A percentile compares a stretch with the other conserved stretches of the same genome.
These are phyloP conservation scores for Graphiopsis chlorocephala DNA, from an alignment of 2,329 filamentous ascomycete species.

Conservation along the genomic window DNA sequence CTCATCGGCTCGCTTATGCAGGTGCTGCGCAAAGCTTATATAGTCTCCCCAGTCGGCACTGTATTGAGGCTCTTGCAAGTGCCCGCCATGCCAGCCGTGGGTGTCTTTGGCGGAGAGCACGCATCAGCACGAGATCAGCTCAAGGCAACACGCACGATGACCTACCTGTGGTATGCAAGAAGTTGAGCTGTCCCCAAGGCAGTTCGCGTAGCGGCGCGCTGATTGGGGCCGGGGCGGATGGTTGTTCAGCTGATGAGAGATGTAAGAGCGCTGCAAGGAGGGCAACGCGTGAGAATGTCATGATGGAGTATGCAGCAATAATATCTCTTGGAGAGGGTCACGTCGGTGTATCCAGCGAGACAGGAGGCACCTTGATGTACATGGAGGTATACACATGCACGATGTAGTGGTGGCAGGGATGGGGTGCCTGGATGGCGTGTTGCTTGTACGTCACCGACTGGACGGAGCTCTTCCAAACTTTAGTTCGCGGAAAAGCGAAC, in stretches of 20 bases:
- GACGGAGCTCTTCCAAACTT: neutral
- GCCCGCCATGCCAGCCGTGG: slow-evolving; percentile 92
- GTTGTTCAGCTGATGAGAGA: slow-evolving; percentile 57
- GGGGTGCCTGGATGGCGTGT: neutral
- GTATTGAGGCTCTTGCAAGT: slow-evolving; percentile 89
- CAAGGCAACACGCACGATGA: neutral
- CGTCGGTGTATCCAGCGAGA: neutral
- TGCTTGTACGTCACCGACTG: neutral
- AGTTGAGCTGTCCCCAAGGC: slow-evolving; percentile 92
- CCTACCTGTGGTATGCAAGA: slow-evolving; percentile 72
- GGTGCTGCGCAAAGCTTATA: slow-evolving; percentile 82
- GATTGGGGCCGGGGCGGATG: slow-evolving; percentile 73
- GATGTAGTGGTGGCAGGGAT: neutral
- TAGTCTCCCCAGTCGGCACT: slow-evolving; percentile 98
- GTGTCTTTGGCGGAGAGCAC: slow-evolving; percentile 53
- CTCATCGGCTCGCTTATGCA: slow-evolving; percentile 74
- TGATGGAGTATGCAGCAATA: slow-evolving; percentile 2
- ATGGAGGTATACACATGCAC: neutral
- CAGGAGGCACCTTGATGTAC: slow-evolving; percentile 9
- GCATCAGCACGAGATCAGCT: neutral
- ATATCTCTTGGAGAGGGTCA: neutral
- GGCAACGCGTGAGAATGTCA: slow-evolving; percentile 20
- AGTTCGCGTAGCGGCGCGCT: slow-evolving; percentile 79
- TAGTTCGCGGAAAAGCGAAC: slow-evolving; percentile 2
- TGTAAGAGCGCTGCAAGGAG: slow-evolving; percentile 27